These are phyloP conservation scores for Tetradesmus lagerheimii DNA, from an alignment of 139 green algal genomes.

Conservation along the genomic window DNA sequence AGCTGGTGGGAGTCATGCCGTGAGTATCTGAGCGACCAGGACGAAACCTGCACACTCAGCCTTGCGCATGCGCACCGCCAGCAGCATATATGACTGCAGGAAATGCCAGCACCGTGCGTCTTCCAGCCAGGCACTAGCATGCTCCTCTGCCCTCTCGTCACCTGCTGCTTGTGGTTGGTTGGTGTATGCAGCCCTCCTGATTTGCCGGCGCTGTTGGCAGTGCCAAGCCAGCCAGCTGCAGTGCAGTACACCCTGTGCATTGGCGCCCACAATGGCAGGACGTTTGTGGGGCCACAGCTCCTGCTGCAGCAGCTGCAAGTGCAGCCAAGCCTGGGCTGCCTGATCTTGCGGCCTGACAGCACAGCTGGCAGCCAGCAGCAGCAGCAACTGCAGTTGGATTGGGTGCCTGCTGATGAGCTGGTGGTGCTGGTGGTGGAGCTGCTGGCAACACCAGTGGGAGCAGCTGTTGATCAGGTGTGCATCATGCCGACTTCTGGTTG, in stretches of 20 bases:
- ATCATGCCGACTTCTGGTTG: too few relatives aligned
- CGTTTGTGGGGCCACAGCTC: slow-evolving; percentile 63
- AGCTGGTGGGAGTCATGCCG: slow-evolving; percentile 25
- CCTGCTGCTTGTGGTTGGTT: background rate
- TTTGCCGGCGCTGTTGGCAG: background rate
- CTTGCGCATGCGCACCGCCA: background rate
- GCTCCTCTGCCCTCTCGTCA: background rate
- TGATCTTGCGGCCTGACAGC: slow-evolving; percentile 46
- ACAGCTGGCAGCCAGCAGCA: background rate
- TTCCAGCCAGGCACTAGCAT: too few relatives aligned
- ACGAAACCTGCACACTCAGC: too few relatives aligned
- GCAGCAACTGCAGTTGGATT: slow-evolving; percentile 40
- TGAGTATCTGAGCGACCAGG: background rate
- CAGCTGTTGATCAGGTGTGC: slow-evolving; percentile 20
- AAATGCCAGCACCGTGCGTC: too few relatives aligned
- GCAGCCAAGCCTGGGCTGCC: slow-evolving; percentile 48
- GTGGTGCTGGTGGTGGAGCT: slow-evolving; percentile 74
- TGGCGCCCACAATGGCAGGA: slow-evolving; percentile 73
- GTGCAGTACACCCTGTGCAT: slow-evolving; percentile 63
- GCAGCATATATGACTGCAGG: background rate
- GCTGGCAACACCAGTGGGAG: slow-evolving; percentile 49
- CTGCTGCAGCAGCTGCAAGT: slow-evolving; percentile 46
- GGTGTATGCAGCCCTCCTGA: slow-evolving; percentile 13
- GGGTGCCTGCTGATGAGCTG: slow-evolving; percentile 66
- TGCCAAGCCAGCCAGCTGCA: slow-evolving; percentile 26